Evolutionary conservation across 495 filamentous ascomycete species (phyloP), one percentile per base, ranked within the genome.

Genomic region (Talaromyces adpressus): DNA sequence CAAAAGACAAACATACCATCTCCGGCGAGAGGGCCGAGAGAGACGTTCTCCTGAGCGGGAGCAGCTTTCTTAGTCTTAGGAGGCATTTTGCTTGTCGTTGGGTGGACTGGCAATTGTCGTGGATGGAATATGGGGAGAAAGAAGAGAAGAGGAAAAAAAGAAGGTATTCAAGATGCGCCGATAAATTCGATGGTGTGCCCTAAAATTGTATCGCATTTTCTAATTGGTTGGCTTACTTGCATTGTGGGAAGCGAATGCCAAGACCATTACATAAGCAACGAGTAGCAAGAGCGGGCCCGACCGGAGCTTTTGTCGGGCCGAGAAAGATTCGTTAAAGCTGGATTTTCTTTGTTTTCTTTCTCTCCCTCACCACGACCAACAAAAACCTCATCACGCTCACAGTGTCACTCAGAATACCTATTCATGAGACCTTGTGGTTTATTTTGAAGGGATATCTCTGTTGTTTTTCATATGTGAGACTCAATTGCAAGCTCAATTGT

Each of bases 11-110:
- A 56, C 83, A 70, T 73, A 92, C 90, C 91, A 82, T 96, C 92
- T 75, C 91, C 83, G 77, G 89, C 89, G 80, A 95, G 91, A 72
- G 94, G 94, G 68, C 94, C 94, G 68, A 98, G 90, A 81, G 91
- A 92, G 85, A 98, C 91, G 83, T 98, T 98, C 87, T 98, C 95
- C 79, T 92, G 86, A 58, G 83, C 82, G 67, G 84, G 84, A 70
- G 88, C 85, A 77, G 83, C 77, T 73, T 86, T 80, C 80, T 92
- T 93, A 72, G 82, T 84, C 87, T 95, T 94, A 73, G 89, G 89
- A 80, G 90, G 81, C 89, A 91, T 91, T 73, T 72, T 89, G 80
- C 70, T 65, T 62, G 66, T 68, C 70, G 68, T 71, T 49, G 45
- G 68, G 73, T 68, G 57, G 62, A 59, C 62, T 71, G 36, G 71